phyloP scores from a whole-genome alignment of 2,329 filamentous ascomycete genomes.

The Graphilbum fragrans region DNA sequence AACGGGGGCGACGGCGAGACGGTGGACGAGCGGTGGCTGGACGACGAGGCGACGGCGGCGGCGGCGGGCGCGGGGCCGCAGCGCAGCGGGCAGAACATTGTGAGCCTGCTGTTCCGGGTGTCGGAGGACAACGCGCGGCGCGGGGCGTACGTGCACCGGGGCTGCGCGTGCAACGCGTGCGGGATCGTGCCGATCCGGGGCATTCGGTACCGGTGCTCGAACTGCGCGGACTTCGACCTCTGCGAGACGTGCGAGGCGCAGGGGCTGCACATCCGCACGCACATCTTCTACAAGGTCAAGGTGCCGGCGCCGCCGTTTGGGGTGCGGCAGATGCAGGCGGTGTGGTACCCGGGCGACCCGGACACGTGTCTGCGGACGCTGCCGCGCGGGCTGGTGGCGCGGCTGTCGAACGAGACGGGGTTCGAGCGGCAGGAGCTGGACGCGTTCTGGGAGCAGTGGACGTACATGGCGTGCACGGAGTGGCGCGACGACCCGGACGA shows the following conservation, averaged over 20 bases:
- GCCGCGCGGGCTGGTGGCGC: constrained; percentile 53
- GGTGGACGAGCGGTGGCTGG: constrained; percentile 41
- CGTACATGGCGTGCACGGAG: constrained; percentile 78
- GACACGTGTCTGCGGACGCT: constrained; percentile 56
- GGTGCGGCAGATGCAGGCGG: constrained; percentile 65
- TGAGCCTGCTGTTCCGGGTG: constrained; percentile 79
- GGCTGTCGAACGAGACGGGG: constrained; percentile 57
- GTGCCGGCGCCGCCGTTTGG: constrained; percentile 80
- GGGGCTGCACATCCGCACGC: constrained; percentile 70
- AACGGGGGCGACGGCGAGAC: background rate
- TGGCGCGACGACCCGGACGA: constrained; percentile 72
- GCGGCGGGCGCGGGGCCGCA: constrained; percentile 21
- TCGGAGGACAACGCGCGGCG: constrained; percentile 84
- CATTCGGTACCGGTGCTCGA: constrained; percentile 85
- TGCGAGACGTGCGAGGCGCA: constrained; percentile 86
- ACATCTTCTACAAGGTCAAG: constrained; percentile 92
- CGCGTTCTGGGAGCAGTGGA: constrained; percentile 94
- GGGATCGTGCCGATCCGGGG: constrained; percentile 81
- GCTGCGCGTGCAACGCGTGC: constrained; percentile 85
- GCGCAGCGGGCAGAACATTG: constrained; percentile 63
- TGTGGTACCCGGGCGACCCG: constrained; percentile 84
- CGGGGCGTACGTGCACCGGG: constrained; percentile 83
- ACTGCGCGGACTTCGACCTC: constrained; percentile 91
- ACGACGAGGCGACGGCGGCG: constrained; percentile 32
- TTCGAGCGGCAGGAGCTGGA: constrained; percentile 83